Conservation (phyloP, 108 stramenopile species). For the Nitzschia sp. region DNA sequence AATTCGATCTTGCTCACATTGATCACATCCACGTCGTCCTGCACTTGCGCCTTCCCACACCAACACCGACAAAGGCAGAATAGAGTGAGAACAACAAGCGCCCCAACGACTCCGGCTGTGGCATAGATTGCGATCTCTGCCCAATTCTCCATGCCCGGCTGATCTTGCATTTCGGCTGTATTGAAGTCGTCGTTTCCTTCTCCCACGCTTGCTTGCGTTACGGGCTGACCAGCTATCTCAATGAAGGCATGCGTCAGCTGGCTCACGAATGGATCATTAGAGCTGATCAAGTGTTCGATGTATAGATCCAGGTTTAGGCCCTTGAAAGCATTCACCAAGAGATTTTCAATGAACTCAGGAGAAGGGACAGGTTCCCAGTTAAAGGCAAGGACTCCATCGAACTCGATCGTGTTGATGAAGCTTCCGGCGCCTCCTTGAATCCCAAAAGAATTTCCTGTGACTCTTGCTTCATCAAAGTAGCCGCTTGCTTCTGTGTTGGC, state of each 20-base stretch:
- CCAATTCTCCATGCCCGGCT: not conserved
- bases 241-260: constrained; percentile 30
- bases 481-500: constrained; percentile 1
- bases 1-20: constrained; percentile 4
- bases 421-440: constrained; percentile 30
- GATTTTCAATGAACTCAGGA: constrained; percentile 3
- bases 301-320: constrained; percentile 28
- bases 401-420: constrained; percentile 28
- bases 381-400: constrained; percentile 26
- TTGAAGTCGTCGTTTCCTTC: too few species aligned
- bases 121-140: constrained; percentile 8
- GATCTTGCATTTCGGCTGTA: not conserved
- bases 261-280: constrained; percentile 16
- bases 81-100: not conserved
- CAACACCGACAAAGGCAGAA: constrained; percentile 5
- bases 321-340: constrained; percentile 35
- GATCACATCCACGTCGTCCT: constrained; percentile 4
- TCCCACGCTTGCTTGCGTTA: constrained; percentile 10
- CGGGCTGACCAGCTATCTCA: constrained; percentile 17
- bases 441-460: constrained; percentile 19
- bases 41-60: constrained; percentile 1
- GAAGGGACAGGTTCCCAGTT: constrained; percentile 19
- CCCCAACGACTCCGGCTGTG: constrained; percentile 1
- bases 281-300: constrained; percentile 14
- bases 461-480: constrained; percentile 17